Evolutionary conservation across 2,329 filamentous ascomycete genomes (phyloP).

Genomic region (Claviceps capensis): DNA sequence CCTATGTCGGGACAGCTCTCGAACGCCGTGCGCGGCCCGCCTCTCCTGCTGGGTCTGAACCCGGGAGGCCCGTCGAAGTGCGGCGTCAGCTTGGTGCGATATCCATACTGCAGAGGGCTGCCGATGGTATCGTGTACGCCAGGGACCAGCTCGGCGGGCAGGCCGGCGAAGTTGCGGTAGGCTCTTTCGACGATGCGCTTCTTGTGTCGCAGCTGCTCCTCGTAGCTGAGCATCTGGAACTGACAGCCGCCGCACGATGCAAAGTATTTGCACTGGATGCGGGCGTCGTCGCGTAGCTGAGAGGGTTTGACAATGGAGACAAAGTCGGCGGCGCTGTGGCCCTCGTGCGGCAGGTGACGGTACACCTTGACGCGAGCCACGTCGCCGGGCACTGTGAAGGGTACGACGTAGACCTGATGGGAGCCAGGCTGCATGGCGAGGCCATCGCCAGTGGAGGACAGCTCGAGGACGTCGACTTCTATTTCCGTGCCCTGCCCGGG

Average conservation of each 20-base stretch:
- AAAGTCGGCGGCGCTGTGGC: constrained; percentile 71
- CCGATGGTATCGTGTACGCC: constrained; percentile 71
- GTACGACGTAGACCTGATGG: constrained; percentile 64
- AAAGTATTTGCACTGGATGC: constrained; percentile 79
- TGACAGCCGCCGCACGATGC: constrained; percentile 80
- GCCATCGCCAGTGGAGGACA: constrained; percentile 88
- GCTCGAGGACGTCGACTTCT: constrained; percentile 64
- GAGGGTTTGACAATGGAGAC: constrained; percentile 63
- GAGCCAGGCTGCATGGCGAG: constrained; percentile 58
- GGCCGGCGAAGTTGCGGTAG: constrained; percentile 77
- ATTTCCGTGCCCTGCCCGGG: constrained; percentile 61
- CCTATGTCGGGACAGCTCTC: constrained; percentile 64
- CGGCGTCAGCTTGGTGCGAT: constrained; percentile 92
- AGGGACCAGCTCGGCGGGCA: constrained; percentile 64
- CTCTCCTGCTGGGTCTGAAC: constrained; percentile 33
- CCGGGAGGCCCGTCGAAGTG: constrained; percentile 75
- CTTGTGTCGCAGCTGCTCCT: constrained; percentile 76
- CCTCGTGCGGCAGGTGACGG: constrained; percentile 50
- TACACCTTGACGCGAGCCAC: constrained; percentile 64
- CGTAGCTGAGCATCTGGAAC: constrained; percentile 91
- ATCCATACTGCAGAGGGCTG: constrained; percentile 81
- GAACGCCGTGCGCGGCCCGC: constrained; percentile 32
- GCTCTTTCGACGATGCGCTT: constrained; percentile 78
- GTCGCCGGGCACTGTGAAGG: constrained; percentile 81
- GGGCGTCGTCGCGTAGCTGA: constrained; percentile 59